Evolutionary conservation across 1,139 yeast genomes (phyloP), one percentile per base, ranked within the genome.

Genomic region (Saccharomyces hybrid): DNA sequence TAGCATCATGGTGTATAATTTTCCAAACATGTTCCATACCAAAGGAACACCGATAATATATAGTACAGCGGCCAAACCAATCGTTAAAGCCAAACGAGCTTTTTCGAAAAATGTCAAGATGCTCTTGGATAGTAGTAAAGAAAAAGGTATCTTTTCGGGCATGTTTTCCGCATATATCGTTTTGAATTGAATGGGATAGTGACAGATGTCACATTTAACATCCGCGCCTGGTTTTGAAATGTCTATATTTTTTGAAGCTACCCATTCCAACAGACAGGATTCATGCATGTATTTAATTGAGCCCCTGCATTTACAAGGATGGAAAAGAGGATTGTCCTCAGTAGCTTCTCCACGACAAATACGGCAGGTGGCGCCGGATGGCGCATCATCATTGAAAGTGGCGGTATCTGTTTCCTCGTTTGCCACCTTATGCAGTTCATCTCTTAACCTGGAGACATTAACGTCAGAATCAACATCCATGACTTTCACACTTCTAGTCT

Each of bases 271-370:
- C 50, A 93, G 73, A 72, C 99, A 93, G 51, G 85, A 95, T 69
- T 93, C 96, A 71, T 93, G 99, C 55, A 93, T 88, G 65, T 84
- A 90, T 68, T 87, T 87, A 66, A 93, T 95, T 29, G 96, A 86
- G 2, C 99, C 99, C 56, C 90, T 79, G 71, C 99, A 93, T 65
- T 82, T 84, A 71, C 99, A 93, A 1, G 99, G 99, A 70, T 88
- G 93, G 59, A 81, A 85, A 51, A 93, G 74, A 3, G 97, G 97
- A 60, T 88, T 93, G 1, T 79, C 81, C 0, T 72, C 73, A 0
- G 95, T 81, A n/a, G 82, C 93, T 64, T 89, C 98, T 50, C 95
- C 93, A 55, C 96, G 85, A 69, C 99, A 93, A 53, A 93, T 91
- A 58, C 99, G 85, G 70, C 99, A 95, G 1, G 84, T 77, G 42